A percentile compares a stretch with the other conserved stretches of the same genome.
phyloP scores from a whole-genome alignment of 768 basidiomycete genomes.

The Kwoniella mangroviensis region DNA sequence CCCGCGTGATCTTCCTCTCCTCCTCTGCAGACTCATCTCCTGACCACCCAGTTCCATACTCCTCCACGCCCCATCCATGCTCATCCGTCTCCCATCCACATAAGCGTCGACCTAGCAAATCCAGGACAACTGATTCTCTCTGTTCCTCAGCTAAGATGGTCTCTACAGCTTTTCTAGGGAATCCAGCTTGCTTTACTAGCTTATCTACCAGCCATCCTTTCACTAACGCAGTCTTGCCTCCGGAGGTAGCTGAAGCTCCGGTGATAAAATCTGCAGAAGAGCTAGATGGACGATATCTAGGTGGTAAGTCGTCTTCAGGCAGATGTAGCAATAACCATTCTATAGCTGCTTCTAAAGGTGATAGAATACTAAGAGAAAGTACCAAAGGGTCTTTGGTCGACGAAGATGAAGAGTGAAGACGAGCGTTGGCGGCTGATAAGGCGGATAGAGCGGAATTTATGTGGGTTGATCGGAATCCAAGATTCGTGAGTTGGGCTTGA shows the following conservation, averaged over 20 bases:
- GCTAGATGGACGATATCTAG: slow-evolving; percentile 52
- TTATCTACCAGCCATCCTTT: slow-evolving; percentile 80
- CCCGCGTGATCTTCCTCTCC: slow-evolving; percentile 45
- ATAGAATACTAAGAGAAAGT: slow-evolving; percentile 62
- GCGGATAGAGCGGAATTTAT: slow-evolving; percentile 65
- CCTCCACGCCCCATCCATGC: slow-evolving; percentile 54
- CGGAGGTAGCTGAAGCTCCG: slow-evolving; percentile 37
- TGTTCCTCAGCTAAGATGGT: slow-evolving; percentile 61
- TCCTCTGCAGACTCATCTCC: slow-evolving; percentile 38
- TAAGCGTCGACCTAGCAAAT: slow-evolving; percentile 60
- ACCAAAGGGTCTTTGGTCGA: slow-evolving; percentile 66
- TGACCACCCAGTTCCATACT: slow-evolving; percentile 36
- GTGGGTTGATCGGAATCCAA: slow-evolving; percentile 68
- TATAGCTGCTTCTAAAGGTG: slow-evolving; percentile 76
- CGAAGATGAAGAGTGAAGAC: slow-evolving; percentile 61
- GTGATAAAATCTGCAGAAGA: slow-evolving; percentile 56
- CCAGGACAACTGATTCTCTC: slow-evolving; percentile 62
- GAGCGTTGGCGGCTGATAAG: slow-evolving; percentile 40
- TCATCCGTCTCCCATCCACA: slow-evolving; percentile 53
- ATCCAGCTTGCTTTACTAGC: slow-evolving; percentile 80
- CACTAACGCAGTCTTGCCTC: slow-evolving; percentile 61
- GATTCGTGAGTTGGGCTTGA: slow-evolving; percentile 64
- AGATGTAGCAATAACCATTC: slow-evolving; percentile 81
- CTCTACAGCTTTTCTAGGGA: slow-evolving; percentile 73
- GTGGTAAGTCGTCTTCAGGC: slow-evolving; percentile 85